Evolutionary conservation across 1,139 yeast species (phyloP).

Genomic region (Barnettozyma hawaiiensis): DNA sequence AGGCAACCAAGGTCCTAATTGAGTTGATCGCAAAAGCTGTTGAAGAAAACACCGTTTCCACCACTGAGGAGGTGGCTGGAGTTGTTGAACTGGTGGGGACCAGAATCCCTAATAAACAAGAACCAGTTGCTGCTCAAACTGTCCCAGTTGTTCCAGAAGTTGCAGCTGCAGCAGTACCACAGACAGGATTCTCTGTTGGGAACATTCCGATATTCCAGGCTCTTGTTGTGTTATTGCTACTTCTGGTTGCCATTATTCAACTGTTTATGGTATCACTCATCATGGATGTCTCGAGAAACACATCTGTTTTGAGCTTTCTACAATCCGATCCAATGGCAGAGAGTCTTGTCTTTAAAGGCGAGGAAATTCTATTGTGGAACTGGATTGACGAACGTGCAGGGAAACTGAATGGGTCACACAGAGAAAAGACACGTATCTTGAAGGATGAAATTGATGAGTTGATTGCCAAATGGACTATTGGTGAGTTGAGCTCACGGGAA

Average conservation of each 20-base stretch:
- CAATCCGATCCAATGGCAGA: conserved; percentile 7
- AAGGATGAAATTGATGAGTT: conserved; percentile 21
- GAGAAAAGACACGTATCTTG: conserved; percentile 11
- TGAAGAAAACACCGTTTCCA: conserved; percentile 12
- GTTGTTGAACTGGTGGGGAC: conserved; percentile 4
- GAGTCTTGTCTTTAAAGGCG: conserved; percentile 18
- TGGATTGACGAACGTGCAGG: conserved; percentile 26
- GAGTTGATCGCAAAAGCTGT: conserved; percentile 13
- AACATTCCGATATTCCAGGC: conserved; percentile 4
- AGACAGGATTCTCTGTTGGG: not conserved
- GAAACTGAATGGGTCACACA: conserved; percentile 10
- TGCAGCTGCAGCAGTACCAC: no score
- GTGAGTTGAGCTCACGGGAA: conserved; percentile 15
- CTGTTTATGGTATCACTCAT: conserved; percentile 13
- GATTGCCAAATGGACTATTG: conserved; percentile 19
- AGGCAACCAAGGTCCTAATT: conserved; percentile 37
- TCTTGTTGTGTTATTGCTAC: conserved; percentile 9
- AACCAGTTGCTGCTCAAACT: not conserved
- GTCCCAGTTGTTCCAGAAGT: not conserved
- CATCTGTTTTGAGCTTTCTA: conserved; percentile 3
- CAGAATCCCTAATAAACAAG: not conserved
- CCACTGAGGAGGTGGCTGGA: conserved; percentile 8
- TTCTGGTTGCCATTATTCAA: conserved; percentile 10
- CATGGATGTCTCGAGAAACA: conserved; percentile 3
- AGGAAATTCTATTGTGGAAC: conserved; percentile 23